A percentile compares a stretch with the other conserved stretches of the same genome.
phyloP scores from a whole-genome alignment of 495 filamentous ascomycete species.

The Copromyces sp. region DNA sequence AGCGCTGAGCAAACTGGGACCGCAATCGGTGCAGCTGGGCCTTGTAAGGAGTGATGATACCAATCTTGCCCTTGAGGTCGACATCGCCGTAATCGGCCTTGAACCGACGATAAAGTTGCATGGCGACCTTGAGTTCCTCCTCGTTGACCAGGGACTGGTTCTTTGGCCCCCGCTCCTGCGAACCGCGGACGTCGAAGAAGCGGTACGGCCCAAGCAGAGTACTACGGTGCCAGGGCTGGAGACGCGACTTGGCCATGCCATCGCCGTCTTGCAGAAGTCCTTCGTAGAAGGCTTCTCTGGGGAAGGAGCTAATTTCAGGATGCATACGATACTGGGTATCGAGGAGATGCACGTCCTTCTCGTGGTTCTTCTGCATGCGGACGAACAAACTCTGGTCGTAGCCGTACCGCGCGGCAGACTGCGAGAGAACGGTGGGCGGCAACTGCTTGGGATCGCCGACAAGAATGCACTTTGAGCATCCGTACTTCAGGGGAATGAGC shows the following conservation, averaged over 20 bases:
- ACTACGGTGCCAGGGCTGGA: constrained; percentile 76
- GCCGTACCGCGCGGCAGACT: constrained; percentile 81
- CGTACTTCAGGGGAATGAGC: constrained; percentile 94
- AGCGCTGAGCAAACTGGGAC: constrained; percentile 54
- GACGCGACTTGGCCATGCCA: constrained; percentile 65
- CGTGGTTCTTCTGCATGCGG: constrained; percentile 88
- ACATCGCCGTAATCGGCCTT: constrained; percentile 55
- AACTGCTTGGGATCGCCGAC: constrained; percentile 97
- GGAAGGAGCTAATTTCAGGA: constrained; percentile 84
- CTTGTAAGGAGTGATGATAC: constrained; percentile 96
- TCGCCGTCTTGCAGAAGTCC: constrained; percentile 72
- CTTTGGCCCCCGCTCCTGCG: constrained; percentile 63
- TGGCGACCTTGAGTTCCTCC: constrained; percentile 73
- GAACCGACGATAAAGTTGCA: constrained; percentile 72
- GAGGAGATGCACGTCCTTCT: constrained; percentile 82
- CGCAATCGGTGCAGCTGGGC: constrained; percentile 78
- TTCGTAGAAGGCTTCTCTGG: constrained; percentile 86
- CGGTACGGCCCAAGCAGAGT: constrained; percentile 78
- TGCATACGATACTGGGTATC: constrained; percentile 99
- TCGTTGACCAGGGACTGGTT: constrained; percentile 86
- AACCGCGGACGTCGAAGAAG: constrained; percentile 94
- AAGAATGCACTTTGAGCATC: constrained; percentile 91
- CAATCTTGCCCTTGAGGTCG: constrained; percentile 74
- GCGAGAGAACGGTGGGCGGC: constrained; percentile 89
- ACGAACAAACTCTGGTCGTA: constrained; percentile 98